Evolutionary conservation across 2,329 filamentous ascomycete species (phyloP).

Genomic region (Monosporascus sp.): DNA sequence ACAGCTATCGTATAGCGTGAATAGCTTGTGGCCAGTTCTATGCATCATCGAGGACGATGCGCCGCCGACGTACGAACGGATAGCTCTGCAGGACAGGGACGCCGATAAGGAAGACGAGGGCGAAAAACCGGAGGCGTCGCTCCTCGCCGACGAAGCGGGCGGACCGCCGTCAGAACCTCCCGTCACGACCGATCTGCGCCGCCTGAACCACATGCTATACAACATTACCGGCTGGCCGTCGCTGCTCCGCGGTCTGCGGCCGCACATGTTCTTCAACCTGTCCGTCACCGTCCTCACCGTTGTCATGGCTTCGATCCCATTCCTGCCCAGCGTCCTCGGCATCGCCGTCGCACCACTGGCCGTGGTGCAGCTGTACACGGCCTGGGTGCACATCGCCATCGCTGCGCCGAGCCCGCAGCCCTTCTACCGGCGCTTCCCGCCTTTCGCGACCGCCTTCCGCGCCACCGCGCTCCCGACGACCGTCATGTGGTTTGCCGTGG

Average conservation of each 20-base stretch:
- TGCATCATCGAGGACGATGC: neutral
- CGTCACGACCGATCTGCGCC: conserved; percentile 43
- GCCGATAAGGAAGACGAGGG: neutral
- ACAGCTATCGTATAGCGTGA: neutral
- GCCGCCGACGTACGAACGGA: neutral
- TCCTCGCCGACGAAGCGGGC: neutral
- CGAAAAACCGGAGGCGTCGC: neutral
- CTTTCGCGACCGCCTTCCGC: conserved; percentile 54
- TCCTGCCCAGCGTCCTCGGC: conserved; percentile 39
- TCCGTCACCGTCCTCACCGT: conserved; percentile 30
- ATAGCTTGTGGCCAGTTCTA: neutral
- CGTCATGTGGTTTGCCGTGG: conserved; percentile 50
- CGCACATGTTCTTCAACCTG: conserved; percentile 33
- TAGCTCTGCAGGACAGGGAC: neutral
- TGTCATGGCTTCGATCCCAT: conserved; percentile 33
- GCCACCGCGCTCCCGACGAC: conserved; percentile 63
- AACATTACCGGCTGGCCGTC: conserved; percentile 56
- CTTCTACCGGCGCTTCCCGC: conserved; percentile 63
- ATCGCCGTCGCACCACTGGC: conserved; percentile 52
- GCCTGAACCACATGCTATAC: conserved; percentile 48
- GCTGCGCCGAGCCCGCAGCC: conserved; percentile 54
- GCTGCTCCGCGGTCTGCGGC: conserved; percentile 61
- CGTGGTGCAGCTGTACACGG: conserved; percentile 61
- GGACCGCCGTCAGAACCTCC: conserved; percentile 13
- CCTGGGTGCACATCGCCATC: conserved; percentile 81